These are phyloP conservation scores for Blastocystis sp. DNA, from an alignment of 352 stramenopile species.

Conservation along the genomic window DNA sequence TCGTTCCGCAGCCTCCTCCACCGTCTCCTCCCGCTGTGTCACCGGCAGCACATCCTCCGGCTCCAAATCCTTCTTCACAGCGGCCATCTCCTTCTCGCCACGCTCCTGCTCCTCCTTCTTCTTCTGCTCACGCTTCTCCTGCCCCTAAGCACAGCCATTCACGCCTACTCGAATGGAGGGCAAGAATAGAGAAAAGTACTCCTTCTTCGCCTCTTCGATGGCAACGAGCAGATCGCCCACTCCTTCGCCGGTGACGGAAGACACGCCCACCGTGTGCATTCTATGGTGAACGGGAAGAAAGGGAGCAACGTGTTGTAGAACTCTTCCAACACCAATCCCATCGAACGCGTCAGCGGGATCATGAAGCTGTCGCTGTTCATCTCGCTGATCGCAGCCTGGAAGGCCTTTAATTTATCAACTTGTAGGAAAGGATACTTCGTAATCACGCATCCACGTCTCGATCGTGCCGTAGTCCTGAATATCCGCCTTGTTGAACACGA, in stretches of 20 bases:
- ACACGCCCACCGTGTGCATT: conserved; percentile 84
- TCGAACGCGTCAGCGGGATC: conserved; percentile 80
- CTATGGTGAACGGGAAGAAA: background rate
- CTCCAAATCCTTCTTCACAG: conserved; percentile 39
- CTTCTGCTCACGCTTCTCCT: background rate
- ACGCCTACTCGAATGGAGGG: background rate
- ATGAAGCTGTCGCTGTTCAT: conserved; percentile 86
- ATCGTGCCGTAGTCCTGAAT: conserved; percentile 88
- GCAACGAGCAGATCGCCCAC: conserved; percentile 88
- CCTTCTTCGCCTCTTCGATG: conserved; percentile 80
- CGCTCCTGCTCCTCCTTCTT: conserved; percentile 21
- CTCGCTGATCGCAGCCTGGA: conserved; percentile 83
- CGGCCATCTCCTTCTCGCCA: conserved; percentile 5
- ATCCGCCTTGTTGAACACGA: conserved; percentile 98
- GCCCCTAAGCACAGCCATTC: background rate
- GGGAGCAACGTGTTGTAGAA: conserved; percentile 90
- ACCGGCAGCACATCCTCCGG: background rate
- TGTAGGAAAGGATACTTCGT: conserved; percentile 74
- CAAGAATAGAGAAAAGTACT: conserved; percentile 74
- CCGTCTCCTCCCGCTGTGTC: background rate
- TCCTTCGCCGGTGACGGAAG: conserved; percentile 88
- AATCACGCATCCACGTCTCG: conserved; percentile 97
- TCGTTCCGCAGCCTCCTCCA: conserved; percentile 8
- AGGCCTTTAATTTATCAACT: conserved; percentile 77
- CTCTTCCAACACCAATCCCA: conserved; percentile 83